Evolutionary conservation across 1,284 basidiomycete species (phyloP), one percentile per base, ranked within the genome.

Genomic region (Ceratobasidium sp.): DNA sequence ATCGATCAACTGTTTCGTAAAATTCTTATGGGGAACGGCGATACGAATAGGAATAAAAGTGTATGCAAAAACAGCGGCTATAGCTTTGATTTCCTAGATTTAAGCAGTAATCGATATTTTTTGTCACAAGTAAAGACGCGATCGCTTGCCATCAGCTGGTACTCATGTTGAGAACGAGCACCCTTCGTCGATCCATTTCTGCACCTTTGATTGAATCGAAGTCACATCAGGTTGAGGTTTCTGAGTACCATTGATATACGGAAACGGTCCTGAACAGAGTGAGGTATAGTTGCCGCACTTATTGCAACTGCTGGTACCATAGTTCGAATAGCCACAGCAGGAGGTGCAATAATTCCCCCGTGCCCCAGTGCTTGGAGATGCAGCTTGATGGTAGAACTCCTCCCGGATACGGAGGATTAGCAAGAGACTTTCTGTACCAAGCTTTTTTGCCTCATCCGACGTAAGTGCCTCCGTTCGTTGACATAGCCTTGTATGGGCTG

Each of bases 321-420:
- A 9, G 18, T 45, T 10, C 16, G 43, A 3, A 45, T 45, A 45
- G 43, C 43, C 43, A 12, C 8, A n/a, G 43, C 43, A 45, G 9
- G 43, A 45, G 43, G 9, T 18, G 16, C 43, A 45, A 18, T 45
- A 45, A 6, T 9, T 3, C 16, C 18, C 10, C 18, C 9, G 9
- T 9, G 8, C 43, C 18, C 18, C 9, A 18, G 3, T n/a, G 18
- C 10, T n/a, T 45, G 8, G 43, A 39, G 36, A 6, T 6, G 14
- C 36, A 14, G 36, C 8, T 9, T n/a, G 43, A n/a, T 18, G 16
- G 18, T 45, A 45, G 18, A 45, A 45, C 43, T 45, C 43, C 21
- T 62, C 70, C 32, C 57, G 10, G 30, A 72, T 34, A n/a, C 57
- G 41, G 39, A 14, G 12, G 48, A 72, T 34, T 2, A 59, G 43